These are phyloP conservation scores for Fusarium virguliforme DNA, from an alignment of 2,329 filamentous ascomycete species.

Conservation along the genomic window DNA sequence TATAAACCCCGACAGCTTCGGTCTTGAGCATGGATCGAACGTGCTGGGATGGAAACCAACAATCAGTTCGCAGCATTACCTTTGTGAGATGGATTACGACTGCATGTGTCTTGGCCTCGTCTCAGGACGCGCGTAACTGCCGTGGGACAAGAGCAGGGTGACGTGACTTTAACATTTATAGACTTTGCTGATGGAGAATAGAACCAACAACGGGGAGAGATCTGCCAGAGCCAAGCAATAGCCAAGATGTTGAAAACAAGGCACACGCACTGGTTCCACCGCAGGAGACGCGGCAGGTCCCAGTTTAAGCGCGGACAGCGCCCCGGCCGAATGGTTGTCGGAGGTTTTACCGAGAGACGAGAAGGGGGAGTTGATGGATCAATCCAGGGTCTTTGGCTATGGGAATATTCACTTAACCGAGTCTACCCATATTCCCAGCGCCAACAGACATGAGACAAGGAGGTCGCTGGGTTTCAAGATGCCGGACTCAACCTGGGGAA, in stretches of 20 bases:
- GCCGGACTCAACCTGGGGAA: constrained; percentile 10
- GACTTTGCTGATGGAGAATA: neutral
- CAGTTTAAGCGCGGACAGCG: constrained; percentile 1
- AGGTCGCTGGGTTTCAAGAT: constrained; percentile 7
- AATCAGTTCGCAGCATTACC: neutral
- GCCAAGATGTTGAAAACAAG: constrained; percentile 15
- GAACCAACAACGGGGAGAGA: constrained; percentile 7
- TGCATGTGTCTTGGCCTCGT: neutral
- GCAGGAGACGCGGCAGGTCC: neutral
- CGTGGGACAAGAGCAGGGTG: neutral
- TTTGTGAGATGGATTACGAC: neutral
- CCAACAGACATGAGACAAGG: neutral
- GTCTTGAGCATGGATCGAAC: neutral
- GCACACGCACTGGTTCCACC: neutral
- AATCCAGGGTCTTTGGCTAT: neutral
- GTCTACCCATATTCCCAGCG: neutral
- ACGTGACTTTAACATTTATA: constrained; percentile 13
- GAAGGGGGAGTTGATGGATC: constrained; percentile 1
- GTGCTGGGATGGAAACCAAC: neutral
- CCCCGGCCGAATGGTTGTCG: neutral
- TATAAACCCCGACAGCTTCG: neutral
- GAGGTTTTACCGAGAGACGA: constrained; percentile 13
- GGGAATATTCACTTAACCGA: constrained; percentile 10
- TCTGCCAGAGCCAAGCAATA: neutral
- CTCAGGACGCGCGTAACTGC: neutral